These are phyloP conservation scores for Rubia peregrina DNA, from an alignment of 305 asterid genomes.

Conservation along the genomic window DNA sequence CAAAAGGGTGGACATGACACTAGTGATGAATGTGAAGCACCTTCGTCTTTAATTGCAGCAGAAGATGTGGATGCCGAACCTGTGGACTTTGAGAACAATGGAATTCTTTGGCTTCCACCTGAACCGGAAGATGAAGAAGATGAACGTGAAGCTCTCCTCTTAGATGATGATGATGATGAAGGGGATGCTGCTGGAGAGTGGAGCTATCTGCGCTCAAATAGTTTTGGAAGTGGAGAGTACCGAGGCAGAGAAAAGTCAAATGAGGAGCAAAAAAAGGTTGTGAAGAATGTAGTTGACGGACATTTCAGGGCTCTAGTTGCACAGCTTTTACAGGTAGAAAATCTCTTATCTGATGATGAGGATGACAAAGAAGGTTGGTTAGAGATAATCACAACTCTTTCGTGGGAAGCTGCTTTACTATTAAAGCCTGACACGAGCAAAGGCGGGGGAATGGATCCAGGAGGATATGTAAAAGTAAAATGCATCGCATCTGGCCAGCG, in stretches of 20 bases:
- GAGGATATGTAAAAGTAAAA: conserved; percentile 88
- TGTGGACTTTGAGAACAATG: conserved; percentile 86
- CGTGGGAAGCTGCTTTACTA: conserved; percentile 95
- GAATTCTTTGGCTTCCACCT: conserved; percentile 94
- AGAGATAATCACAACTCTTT: conserved; percentile 76
- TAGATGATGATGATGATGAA: conserved; percentile 51
- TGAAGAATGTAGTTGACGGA: conserved; percentile 84
- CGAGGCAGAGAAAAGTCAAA: conserved; percentile 71
- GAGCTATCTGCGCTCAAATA: conserved; percentile 68
- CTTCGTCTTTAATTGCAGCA: conserved; percentile 57
- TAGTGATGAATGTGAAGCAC: conserved; percentile 69
- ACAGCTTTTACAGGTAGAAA: conserved; percentile 94
- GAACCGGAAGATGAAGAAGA: conserved; percentile 96
- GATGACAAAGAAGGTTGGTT: conserved; percentile 80
- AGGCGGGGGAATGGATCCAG: conserved; percentile 98
- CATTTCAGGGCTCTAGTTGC: conserved; percentile 91
- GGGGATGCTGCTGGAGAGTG: conserved; percentile 83
- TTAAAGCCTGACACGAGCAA: conserved; percentile 89
- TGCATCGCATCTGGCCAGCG: conserved; percentile 88
- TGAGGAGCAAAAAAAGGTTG: conserved; percentile 72
- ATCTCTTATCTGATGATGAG: conserved; percentile 64
- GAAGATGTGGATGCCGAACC: conserved; percentile 71
- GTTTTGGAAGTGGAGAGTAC: conserved; percentile 81
- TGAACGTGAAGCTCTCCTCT: conserved; percentile 60
- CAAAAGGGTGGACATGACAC: conserved; percentile 42